Evolutionary conservation across 148 eudicot genomes (phyloP).

Genomic region (Cornus controversa): DNA sequence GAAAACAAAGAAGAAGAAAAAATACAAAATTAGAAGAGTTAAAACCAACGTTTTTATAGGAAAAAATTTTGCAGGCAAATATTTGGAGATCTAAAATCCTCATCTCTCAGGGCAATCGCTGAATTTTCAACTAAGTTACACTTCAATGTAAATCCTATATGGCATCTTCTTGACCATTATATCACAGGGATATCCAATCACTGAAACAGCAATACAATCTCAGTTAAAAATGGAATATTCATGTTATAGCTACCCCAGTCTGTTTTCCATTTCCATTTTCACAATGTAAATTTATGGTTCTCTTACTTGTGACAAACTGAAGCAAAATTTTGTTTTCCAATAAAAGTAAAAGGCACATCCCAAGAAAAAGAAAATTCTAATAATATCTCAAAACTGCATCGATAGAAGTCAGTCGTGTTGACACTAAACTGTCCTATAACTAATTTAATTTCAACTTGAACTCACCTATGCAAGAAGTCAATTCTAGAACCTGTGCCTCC

Average conservation of each 20-base stretch:
- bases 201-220: background rate
- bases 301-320: background rate
- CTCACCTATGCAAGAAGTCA: background rate
- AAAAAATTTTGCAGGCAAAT: background rate
- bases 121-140: background rate
- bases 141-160: background rate
- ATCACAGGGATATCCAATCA: background rate
- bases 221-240: background rate
- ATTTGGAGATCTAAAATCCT: background rate
- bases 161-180: conserved; percentile 3
- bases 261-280: background rate
- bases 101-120: background rate
- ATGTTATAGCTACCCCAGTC: background rate
- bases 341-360: background rate
- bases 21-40: background rate
- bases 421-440: background rate
- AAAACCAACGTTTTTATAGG: background rate
- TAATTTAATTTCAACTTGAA: background rate
- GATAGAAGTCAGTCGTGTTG: background rate
- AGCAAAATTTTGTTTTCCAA: background rate
- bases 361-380: background rate
- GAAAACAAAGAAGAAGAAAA: background rate
- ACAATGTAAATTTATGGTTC: background rate
- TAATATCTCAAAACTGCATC: too few relatives aligned
- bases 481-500: background rate